Conservation (phyloP, 1,284 basidiomycete genomes). For the Leccinum insolens region DNA sequence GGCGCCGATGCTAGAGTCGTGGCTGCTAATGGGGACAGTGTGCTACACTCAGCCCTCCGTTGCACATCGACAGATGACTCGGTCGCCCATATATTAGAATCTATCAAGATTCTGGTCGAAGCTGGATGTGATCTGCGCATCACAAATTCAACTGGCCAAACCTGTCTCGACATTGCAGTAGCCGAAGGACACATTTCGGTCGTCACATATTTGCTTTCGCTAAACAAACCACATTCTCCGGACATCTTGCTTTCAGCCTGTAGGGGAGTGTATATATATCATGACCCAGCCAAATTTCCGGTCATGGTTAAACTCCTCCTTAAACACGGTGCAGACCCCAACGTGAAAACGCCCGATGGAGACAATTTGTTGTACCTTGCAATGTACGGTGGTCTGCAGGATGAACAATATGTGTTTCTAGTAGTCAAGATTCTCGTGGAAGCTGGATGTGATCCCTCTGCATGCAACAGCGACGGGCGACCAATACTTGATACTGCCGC, state of each 20-base stretch:
- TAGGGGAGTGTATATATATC: no score
- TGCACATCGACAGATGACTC: no score
- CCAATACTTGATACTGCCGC: accelerated
- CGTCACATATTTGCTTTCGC: no score
- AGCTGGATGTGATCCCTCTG: neutral
- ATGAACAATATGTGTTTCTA: accelerated
- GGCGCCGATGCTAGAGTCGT: neutral
- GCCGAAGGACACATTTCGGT: no score
- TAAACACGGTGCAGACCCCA: neutral
- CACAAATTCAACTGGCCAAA: no score
- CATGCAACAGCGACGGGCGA: neutral
- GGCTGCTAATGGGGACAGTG: no score
- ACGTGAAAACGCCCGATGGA: neutral
- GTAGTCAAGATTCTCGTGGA: neutral
- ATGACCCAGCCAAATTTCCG: neutral
- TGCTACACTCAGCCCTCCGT: no score
- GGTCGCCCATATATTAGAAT: no score
- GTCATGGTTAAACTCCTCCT: neutral
- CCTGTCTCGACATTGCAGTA: no score
- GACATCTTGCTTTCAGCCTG: neutral
- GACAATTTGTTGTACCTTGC: neutral
- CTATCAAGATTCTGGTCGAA: no score
- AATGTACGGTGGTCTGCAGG: neutral
- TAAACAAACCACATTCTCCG: no score
- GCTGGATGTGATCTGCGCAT: no score